These are phyloP conservation scores for Tylopilus felleus DNA, from an alignment of 768 basidiomycete genomes.

Conservation along the genomic window DNA sequence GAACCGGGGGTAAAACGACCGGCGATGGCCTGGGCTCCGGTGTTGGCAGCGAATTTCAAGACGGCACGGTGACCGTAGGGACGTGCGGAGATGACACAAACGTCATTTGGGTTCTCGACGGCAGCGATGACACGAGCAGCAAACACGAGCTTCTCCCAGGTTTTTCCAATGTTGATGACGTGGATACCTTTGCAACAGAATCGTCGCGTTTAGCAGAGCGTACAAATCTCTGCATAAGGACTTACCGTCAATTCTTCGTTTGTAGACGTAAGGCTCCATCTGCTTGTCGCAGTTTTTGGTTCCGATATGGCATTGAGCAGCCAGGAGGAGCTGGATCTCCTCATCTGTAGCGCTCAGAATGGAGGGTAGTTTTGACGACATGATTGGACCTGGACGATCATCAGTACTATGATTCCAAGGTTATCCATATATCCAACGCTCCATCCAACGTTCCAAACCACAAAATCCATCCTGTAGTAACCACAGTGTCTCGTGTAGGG, in stretches of 20 bases:
- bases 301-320: conserved; percentile 95
- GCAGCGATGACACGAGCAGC: conserved; percentile 97
- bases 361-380: conserved; percentile 91
- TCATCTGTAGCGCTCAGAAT: conserved; percentile 93
- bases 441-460: conserved; percentile 33
- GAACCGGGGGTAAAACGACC: conserved; percentile 99
- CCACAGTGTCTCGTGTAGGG: not conserved
- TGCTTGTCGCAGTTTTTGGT: conserved; percentile 99
- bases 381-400: conserved; percentile 34
- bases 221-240: conserved; percentile 7
- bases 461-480: conserved; percentile 4
- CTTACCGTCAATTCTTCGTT: conserved; percentile 91
- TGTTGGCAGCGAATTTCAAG: conserved; percentile 97
- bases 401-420: conserved; percentile 20
- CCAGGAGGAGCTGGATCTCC: conserved; percentile 92
- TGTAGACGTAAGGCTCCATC: conserved; percentile 98
- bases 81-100: conserved; percentile 97
- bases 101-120: conserved; percentile 96
- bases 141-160: conserved; percentile 98
- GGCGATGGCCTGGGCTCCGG: conserved; percentile 97
- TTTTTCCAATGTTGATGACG: conserved; percentile 98
- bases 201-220: conserved; percentile 12
- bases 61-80: conserved; percentile 99
- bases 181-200: conserved; percentile 73
- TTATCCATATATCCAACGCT: conserved; percentile 33